phyloP scores from a whole-genome alignment of 257 asterid genomes.

The Fraxinus quadrangulata region DNA sequence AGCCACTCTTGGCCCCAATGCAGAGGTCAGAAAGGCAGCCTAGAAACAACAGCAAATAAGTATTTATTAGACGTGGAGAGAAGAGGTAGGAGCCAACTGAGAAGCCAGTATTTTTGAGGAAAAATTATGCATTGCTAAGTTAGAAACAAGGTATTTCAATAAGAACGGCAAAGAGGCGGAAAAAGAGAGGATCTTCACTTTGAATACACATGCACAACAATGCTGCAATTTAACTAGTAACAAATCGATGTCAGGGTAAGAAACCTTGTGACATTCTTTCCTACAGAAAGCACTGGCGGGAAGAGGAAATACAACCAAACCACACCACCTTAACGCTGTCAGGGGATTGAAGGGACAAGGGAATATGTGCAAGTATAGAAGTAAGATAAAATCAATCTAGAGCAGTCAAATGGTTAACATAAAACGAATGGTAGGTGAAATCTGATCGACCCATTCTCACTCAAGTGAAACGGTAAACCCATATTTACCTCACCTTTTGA shows the following conservation, averaged over 20 bases:
- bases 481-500: no score
- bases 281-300: background rate
- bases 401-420: no score
- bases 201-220: background rate
- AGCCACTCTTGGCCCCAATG: constrained; percentile 77
- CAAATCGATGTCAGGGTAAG: background rate
- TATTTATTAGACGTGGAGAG: background rate
- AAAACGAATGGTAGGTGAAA: no score
- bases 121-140: background rate
- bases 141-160: background rate
- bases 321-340: no score
- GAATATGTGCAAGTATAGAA: background rate
- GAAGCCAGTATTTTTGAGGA: no score
- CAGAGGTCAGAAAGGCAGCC: constrained; percentile 68
- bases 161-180: background rate
- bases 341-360: background rate
- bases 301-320: background rate
- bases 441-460: no score
- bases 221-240: background rate
- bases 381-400: no score
- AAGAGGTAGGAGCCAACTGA: background rate
- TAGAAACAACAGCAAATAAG: constrained; percentile 33
- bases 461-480: no score
- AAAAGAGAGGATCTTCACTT: background rate
- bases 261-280: constrained; percentile 3